Percentiles rank a stretch among this genome's conserved stretches.
Evolutionary conservation across 371 early-diverging fungal genomes (phyloP).

Genomic region (Mucor saturninus): DNA sequence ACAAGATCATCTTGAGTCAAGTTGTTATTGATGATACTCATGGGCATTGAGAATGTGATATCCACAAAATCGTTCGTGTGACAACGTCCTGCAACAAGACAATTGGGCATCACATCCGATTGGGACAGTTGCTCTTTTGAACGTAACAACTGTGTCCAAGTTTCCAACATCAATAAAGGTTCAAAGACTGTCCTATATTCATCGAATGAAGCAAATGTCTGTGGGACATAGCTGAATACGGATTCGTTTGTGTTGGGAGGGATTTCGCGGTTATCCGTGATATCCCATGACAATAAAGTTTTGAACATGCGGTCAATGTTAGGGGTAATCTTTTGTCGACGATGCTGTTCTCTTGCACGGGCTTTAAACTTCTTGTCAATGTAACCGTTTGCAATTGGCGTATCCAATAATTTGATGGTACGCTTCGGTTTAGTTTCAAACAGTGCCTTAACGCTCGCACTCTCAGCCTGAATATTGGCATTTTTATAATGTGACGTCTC

Average conservation of each 20-base stretch:
- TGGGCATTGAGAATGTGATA: conserved; percentile 54
- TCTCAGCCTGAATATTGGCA: conserved; percentile 32
- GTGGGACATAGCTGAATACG: conserved; percentile 55
- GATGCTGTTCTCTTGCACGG: conserved; percentile 28
- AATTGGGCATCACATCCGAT: conserved; percentile 48
- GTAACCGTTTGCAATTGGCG: conserved; percentile 20
- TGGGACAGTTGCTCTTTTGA: conserved; percentile 70
- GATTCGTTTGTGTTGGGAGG: conserved; percentile 40
- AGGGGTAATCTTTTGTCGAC: conserved; percentile 54
- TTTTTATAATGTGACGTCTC: conserved; percentile 1
- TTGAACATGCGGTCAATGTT: conserved; percentile 54
- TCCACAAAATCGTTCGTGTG: conserved; percentile 82
- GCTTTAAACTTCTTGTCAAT: conserved; percentile 27
- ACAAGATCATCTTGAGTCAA: conserved; percentile 51
- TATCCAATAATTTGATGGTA: conserved; percentile 43
- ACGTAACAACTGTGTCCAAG: conserved; percentile 82
- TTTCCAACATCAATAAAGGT: conserved; percentile 83
- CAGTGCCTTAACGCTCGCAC: conserved; percentile 41
- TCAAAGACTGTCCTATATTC: conserved; percentile 78
- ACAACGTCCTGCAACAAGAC: conserved; percentile 57
- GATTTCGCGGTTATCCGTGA: conserved; percentile 44
- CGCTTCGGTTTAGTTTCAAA: conserved; percentile 39
- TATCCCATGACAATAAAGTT: conserved; percentile 61
- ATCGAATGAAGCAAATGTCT: conserved; percentile 58
- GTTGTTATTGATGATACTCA: conserved; percentile 32